A percentile compares a stretch with the other conserved stretches of the same genome.
phyloP scores from a whole-genome alignment of 108 stramenopile species.

The Stephanodiscus minutulus region DNA sequence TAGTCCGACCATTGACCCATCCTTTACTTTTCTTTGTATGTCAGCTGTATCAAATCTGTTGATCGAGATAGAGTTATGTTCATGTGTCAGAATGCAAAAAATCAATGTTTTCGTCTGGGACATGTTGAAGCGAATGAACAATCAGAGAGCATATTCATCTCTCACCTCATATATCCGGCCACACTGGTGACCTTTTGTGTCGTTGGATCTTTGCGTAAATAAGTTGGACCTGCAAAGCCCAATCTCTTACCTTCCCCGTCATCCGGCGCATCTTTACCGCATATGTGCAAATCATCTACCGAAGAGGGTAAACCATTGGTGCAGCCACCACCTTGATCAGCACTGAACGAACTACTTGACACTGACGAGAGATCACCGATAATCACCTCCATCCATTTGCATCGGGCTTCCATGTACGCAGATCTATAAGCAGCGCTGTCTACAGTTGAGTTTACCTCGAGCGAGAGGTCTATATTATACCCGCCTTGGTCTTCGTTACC shows the following conservation, averaged over 20 bases:
- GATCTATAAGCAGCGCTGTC: background rate
- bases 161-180: background rate
- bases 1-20: background rate
- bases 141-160: too few relatives aligned
- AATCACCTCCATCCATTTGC: slow-evolving; percentile 30
- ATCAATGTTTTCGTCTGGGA: too few relatives aligned
- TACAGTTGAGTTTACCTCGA: background rate
- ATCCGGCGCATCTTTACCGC: slow-evolving; percentile 11
- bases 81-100: too few relatives aligned
- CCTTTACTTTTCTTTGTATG: slow-evolving; percentile 8
- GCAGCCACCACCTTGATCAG: background rate
- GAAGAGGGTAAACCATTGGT: background rate
- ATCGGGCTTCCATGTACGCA: slow-evolving; percentile 22
- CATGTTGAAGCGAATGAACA: too few relatives aligned
- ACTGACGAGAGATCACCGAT: slow-evolving; percentile 1
- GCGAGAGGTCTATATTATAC: slow-evolving; percentile 35
- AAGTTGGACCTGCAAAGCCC: slow-evolving; percentile 12
- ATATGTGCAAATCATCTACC: slow-evolving; percentile 12
- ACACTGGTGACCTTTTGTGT: background rate
- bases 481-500: background rate
- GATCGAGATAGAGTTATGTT: background rate
- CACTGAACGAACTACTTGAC: background rate
- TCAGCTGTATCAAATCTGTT: slow-evolving; percentile 21
- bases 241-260: slow-evolving; percentile 6
- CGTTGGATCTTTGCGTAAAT: background rate